Evolutionary conservation across 164 flowering plant genomes (phyloP), one percentile per base, ranked within the genome.

Genomic region (Aristolochia contorta): DNA sequence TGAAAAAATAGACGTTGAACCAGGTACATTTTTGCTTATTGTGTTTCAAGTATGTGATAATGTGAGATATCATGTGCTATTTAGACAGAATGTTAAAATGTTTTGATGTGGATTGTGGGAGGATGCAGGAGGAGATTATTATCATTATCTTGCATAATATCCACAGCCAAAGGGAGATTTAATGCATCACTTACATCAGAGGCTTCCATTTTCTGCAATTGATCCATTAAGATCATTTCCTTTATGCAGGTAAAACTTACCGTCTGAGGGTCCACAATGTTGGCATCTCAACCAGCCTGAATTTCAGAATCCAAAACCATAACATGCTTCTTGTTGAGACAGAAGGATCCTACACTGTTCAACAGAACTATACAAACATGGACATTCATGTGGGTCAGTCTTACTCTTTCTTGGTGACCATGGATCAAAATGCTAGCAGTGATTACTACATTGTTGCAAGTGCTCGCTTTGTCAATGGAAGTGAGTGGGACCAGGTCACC

Each of bases 321-420:
- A 91, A 85, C 76, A 67, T 91, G 58, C 80, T 85, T 61, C 90
- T 91, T 21, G 96, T 86, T 48, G 97, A 91, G 80, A 91, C 97
- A 16, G 97, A 91, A 77, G 96, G 97, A 52, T 88, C 97, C 60
- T 91, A 91, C 72, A 91, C 97, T 27, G 85, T 84, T 56, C 97
- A 88, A 72, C 96, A 86, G 76, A 88, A 83, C 70, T 88, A 88
- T 65, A 59, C 92, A 22, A 80, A 79, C 74, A 83, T 91, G 96
- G 96, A 88, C 79, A 88, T 91, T 63, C 97, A 91, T 65, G 94
- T 91, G 43, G 97, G 97, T 51, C 97, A 91, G 66, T 91, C 97
- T 18, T 91, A 81, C 71, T 91, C 96, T 64, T 91, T 91, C 78
- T 77, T 91, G 76, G 89, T 91, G 47, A 81, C 96, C 47, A 85